These are phyloP conservation scores for Nigrospora sphaerica DNA, from an alignment of 2,329 filamentous ascomycete genomes.

Conservation along the genomic window DNA sequence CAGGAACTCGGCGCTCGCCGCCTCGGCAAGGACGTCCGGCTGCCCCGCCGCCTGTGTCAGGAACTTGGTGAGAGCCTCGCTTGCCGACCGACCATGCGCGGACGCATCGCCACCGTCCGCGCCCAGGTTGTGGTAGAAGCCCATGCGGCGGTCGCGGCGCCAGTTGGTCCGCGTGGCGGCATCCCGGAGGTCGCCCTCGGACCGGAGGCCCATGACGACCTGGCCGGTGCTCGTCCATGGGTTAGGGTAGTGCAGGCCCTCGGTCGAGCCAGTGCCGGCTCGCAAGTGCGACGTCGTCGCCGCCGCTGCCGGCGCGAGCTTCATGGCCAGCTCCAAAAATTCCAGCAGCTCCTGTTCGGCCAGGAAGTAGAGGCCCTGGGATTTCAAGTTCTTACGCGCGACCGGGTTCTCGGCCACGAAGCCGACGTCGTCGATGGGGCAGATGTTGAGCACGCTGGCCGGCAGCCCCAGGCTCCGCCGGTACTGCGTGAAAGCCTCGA, in stretches of 20 bases:
- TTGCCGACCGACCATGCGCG: too few relatives aligned
- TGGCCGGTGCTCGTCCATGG: not conserved
- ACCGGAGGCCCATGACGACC: not conserved
- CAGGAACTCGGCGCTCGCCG: too few relatives aligned
- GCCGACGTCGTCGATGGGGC: conserved; percentile 13
- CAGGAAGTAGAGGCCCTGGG: not conserved
- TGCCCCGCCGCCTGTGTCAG: too few relatives aligned
- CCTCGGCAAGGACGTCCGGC: too few relatives aligned
- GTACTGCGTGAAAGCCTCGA: conserved; percentile 21
- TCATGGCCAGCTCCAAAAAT: not conserved
- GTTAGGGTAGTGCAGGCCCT: too few relatives aligned
- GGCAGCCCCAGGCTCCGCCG: conserved; percentile 16
- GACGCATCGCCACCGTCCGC: too few relatives aligned
- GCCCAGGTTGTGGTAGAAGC: not conserved
- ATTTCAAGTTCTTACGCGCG: not conserved
- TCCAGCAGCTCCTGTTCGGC: not conserved
- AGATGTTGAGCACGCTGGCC: conserved; percentile 25
- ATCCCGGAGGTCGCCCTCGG: not conserved
- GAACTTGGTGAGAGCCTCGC: too few relatives aligned
- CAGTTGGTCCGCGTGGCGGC: not conserved
- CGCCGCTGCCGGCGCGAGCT: too few relatives aligned
- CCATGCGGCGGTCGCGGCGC: not conserved
- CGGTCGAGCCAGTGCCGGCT: too few relatives aligned
- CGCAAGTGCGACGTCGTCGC: too few relatives aligned
- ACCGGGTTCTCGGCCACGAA: conserved; percentile 1